Percentiles rank a stretch among this genome's conserved stretches.
Evolutionary conservation across 2,329 filamentous ascomycete species (phyloP).

Genomic region (Arthrobotrys iridis): DNA sequence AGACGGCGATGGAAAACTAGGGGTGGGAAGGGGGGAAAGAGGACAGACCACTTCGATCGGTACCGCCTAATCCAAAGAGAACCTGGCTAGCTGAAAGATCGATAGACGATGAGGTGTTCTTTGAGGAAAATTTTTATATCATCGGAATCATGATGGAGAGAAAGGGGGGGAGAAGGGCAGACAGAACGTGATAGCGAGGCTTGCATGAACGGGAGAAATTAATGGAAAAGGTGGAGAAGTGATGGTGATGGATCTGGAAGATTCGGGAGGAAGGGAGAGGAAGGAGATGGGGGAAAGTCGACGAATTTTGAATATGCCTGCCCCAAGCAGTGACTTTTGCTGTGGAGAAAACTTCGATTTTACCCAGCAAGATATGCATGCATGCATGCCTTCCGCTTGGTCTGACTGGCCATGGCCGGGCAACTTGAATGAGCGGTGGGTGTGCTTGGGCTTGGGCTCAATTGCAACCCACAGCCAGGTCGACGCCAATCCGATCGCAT

Average conservation of each 20-base stretch:
- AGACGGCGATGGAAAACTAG: background rate
- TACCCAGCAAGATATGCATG: background rate
- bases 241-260: background rate
- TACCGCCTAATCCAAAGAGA: background rate
- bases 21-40: background rate
- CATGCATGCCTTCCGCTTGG: background rate
- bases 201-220: no score
- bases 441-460: background rate
- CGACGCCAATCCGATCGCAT: background rate
- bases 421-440: no score
- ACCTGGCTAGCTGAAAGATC: no score
- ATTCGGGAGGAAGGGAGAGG: background rate
- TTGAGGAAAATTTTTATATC: no score
- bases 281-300: background rate
- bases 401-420: background rate
- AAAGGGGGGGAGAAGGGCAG: no score
- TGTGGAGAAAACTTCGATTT: background rate
- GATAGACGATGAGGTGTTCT: no score
- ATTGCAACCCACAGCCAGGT: background rate
- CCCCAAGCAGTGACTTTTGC: no score
- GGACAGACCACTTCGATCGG: background rate
- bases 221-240: background rate
- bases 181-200: no score
- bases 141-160: no score
- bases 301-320: background rate